Evolutionary conservation across 352 stramenopile genomes (phyloP).

Genomic region (Pythium rishiriense): DNA sequence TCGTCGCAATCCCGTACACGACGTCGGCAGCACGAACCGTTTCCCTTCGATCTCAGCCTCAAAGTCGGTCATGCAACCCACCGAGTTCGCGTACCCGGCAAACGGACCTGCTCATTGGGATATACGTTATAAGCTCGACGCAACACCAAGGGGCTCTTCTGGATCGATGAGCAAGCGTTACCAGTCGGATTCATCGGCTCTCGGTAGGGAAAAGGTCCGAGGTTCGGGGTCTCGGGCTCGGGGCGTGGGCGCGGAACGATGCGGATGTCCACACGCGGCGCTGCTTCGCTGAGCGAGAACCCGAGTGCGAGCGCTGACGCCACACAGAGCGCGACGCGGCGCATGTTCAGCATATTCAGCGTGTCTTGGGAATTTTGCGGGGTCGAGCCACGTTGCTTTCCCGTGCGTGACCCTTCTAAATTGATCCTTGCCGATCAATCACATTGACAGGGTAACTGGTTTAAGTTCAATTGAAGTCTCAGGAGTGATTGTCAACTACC

Average conservation of each 20-base stretch:
- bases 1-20: no score
- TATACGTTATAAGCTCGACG: neutral
- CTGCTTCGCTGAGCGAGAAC: constrained; percentile 33
- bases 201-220: constrained; percentile 48
- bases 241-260: constrained; percentile 42
- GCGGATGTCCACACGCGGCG: constrained; percentile 62
- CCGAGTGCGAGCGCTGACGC: constrained; percentile 26
- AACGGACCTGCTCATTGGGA: constrained; percentile 43
- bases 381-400: neutral
- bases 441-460: constrained; percentile 1
- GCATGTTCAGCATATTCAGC: neutral
- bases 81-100: constrained; percentile 13
- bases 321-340: constrained; percentile 1
- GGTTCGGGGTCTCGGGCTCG: constrained; percentile 6
- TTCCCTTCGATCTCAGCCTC: constrained; percentile 41
- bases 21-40: constrained; percentile 33
- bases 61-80: constrained; percentile 49
- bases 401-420: neutral
- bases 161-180: no score
- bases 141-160: neutral
- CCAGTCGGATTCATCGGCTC: constrained; percentile 41
- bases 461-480: constrained; percentile 9
- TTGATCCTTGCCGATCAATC: neutral
- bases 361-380: constrained; percentile 1
- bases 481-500: constrained; percentile 10